Evolutionary conservation across 2,329 filamentous ascomycete genomes (phyloP), one percentile per base, ranked within the genome.

Genomic region (Venturia asperata): DNA sequence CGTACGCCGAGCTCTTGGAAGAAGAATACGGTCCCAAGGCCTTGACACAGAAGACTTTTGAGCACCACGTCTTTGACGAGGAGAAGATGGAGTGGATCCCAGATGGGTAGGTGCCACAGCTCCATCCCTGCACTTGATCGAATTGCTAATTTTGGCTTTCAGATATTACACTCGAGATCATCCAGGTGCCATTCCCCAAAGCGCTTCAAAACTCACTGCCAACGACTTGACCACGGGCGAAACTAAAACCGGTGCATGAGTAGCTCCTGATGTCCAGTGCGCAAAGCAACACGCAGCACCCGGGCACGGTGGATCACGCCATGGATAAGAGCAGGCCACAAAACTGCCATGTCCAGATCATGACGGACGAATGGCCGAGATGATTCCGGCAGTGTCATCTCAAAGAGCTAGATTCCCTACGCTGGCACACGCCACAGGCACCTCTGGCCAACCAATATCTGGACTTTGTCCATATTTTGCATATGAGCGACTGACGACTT

Each of bases 11-110:
- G 43, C 71, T 87, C 34, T 74, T 86, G 56, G 72, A 76, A 3
- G 79, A 82, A 61, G 83, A 86, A 70, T 86, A 86, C 67, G 82
- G 83, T 1, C 67, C 76, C 6, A 74, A 77, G 7, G 74, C 81
- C 2, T 69, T 86, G 66, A 80, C 78, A 3, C 74, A 78, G 43
- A 79, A 76, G 9, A 73, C 73, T 49, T 84, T 78, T 64, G 74
- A 80, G 47, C 70, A 74, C n/a, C 78, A 80, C 66, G 65, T 67
- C 9, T 81, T 79, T 63, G 74, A 79, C 65, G 61, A 67, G 30
- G 68, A 72, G 62, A 39, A 62, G 43, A 49, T 55, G 62, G 61
- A 66, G 52, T 66, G 65, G 65, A 2, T 66, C 3, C 65, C 65
- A 9, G 56, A 62, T 45, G 64, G 61, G 61, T 66, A 19, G 15